Conservation (phyloP, 208 protist species). For the Wallacemonas sp. region DNA sequence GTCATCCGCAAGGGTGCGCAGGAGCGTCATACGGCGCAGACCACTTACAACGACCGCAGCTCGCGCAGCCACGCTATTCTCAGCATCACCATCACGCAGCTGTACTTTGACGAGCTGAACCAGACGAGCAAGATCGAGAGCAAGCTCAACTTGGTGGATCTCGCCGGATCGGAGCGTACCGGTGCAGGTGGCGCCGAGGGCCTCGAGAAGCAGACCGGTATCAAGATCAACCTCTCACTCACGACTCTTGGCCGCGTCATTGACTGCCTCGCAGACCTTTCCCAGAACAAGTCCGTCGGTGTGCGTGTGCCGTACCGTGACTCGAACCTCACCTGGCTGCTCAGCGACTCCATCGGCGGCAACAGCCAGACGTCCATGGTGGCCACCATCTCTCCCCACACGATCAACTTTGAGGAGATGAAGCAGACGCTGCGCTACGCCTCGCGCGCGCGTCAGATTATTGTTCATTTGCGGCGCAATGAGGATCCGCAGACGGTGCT, state of each 20-base stretch:
- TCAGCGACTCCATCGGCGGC: constrained; percentile 73
- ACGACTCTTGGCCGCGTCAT: constrained; percentile 92
- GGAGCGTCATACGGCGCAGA: constrained; percentile 80
- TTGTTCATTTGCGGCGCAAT: constrained; percentile 73
- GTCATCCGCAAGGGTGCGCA: constrained; percentile 74
- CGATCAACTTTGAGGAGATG: constrained; percentile 82
- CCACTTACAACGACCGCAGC: constrained; percentile 89
- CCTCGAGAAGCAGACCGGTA: constrained; percentile 69
- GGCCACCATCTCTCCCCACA: constrained; percentile 76
- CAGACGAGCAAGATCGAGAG: constrained; percentile 53
- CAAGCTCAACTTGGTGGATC: constrained; percentile 93
- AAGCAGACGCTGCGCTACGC: constrained; percentile 82
- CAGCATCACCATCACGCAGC: constrained; percentile 65
- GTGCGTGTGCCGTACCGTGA: constrained; percentile 54
- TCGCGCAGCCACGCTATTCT: constrained; percentile 91
- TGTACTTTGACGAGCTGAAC: constrained; percentile 54
- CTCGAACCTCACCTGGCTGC: constrained; percentile 59
- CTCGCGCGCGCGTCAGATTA: constrained; percentile 73
- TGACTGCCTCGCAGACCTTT: constrained; percentile 77
- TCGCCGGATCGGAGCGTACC: constrained; percentile 92
- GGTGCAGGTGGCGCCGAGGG: constrained; percentile 65
- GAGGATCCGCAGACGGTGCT: constrained; percentile 66
- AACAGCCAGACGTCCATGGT: constrained; percentile 91
- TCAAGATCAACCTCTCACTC: constrained; percentile 93
- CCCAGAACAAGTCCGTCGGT: constrained; percentile 49